Conservation (phyloP, 2,329 filamentous ascomycete genomes). For the Pseudofabraea citricarpa region DNA sequence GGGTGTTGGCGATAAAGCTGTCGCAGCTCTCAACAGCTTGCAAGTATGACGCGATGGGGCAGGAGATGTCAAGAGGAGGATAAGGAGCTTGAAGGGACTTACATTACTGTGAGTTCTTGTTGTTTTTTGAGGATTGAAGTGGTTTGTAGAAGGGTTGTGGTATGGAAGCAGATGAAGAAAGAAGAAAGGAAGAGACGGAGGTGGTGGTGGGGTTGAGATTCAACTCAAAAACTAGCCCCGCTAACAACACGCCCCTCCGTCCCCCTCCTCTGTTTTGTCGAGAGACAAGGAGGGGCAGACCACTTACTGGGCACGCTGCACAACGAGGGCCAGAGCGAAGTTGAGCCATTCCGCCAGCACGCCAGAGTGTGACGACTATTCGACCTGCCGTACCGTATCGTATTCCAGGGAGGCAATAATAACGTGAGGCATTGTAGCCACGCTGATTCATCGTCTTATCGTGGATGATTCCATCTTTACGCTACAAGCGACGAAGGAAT, state of each 20-base stretch:
- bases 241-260: too few species aligned
- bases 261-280: background rate
- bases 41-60: background rate
- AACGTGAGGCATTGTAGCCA: too few species aligned
- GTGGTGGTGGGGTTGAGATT: conserved; percentile 2
- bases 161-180: background rate
- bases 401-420: background rate
- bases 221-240: background rate
- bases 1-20: background rate
- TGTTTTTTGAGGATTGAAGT: conserved; percentile 11
- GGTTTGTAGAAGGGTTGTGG: background rate
- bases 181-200: conserved; percentile 3
- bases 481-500: too few species aligned
- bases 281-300: background rate
- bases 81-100: conserved; percentile 9
- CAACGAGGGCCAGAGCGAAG: too few species aligned
- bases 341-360: background rate
- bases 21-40: conserved; percentile 1
- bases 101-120: conserved; percentile 9
- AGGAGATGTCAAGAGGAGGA: background rate
- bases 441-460: too few species aligned
- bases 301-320: background rate
- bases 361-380: background rate
- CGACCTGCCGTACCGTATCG: background rate
- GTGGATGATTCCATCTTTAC: too few species aligned